phyloP scores from a whole-genome alignment of 2,329 filamentous ascomycete genomes.

The Neonectria hederae region DNA sequence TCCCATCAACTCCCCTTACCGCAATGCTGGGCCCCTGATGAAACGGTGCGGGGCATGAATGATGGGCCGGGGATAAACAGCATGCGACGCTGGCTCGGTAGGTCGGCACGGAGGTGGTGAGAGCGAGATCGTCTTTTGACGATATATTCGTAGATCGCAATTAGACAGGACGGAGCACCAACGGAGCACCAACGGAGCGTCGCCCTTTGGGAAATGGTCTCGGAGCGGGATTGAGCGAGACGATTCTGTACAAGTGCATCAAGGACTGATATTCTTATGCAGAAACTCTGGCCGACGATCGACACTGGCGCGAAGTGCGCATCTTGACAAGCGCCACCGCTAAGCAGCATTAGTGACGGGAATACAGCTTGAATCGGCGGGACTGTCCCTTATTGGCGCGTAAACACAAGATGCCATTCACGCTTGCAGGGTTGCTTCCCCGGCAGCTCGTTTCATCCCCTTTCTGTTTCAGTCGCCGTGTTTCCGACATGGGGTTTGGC shows the following conservation, averaged over 20 bases:
- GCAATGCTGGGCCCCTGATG: not conserved
- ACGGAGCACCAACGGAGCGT: not conserved
- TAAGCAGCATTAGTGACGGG: not conserved
- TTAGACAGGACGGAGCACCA: not conserved
- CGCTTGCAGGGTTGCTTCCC: not conserved
- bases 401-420: not conserved
- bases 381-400: not conserved
- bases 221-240: not conserved
- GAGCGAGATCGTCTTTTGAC: not conserved
- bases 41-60: not conserved
- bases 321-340: not conserved
- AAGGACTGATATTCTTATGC: not conserved
- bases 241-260: not conserved
- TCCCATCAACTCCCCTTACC: not conserved
- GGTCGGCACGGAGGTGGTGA: not conserved
- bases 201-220: not conserved
- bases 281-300: not conserved
- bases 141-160: not conserved
- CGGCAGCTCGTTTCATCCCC: constrained; percentile 14
- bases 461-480: constrained; percentile 20
- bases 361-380: not conserved
- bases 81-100: not conserved
- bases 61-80: not conserved
- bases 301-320: not conserved
- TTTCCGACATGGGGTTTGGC: not conserved